Conservation (phyloP, 441 rosid genomes). For the Populus hybrid region DNA sequence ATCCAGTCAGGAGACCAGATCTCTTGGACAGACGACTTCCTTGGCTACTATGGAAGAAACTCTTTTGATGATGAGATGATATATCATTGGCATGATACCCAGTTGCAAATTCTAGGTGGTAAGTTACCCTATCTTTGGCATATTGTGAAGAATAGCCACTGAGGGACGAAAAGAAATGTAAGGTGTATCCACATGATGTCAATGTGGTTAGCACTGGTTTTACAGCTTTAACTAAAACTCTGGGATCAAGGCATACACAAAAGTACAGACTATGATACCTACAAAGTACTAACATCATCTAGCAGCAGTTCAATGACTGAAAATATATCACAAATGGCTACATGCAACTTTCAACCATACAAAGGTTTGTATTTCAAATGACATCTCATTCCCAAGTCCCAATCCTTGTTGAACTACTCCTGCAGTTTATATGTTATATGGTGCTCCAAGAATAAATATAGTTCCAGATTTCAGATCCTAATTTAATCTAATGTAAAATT, state of each 20-base stretch:
- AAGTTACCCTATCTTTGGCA: not conserved
- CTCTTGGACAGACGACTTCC: not conserved
- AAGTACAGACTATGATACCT: not conserved
- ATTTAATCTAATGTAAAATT: not conserved
- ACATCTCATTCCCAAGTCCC: not conserved
- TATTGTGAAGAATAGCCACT: not conserved
- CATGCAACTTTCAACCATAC: not conserved
- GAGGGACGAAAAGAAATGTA: not conserved
- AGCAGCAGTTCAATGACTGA: not conserved
- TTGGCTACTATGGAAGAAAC: not conserved
- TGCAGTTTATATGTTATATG: not conserved
- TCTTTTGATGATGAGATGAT: not conserved
- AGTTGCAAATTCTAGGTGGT: not conserved
- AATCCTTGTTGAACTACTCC: not conserved
- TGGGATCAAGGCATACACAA: not conserved
- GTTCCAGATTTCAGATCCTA: not conserved
- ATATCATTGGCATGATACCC: not conserved
- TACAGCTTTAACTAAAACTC: not conserved
- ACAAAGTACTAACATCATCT: not conserved
- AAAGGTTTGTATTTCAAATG: not conserved
- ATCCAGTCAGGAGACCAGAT: not conserved
- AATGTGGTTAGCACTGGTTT: not conserved
- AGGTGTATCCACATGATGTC: not conserved
- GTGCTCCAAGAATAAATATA: not conserved
- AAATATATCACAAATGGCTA: not conserved